These are phyloP conservation scores for Chlamydomonas eustigma DNA, from an alignment of 139 green algal genomes.

Conservation along the genomic window DNA sequence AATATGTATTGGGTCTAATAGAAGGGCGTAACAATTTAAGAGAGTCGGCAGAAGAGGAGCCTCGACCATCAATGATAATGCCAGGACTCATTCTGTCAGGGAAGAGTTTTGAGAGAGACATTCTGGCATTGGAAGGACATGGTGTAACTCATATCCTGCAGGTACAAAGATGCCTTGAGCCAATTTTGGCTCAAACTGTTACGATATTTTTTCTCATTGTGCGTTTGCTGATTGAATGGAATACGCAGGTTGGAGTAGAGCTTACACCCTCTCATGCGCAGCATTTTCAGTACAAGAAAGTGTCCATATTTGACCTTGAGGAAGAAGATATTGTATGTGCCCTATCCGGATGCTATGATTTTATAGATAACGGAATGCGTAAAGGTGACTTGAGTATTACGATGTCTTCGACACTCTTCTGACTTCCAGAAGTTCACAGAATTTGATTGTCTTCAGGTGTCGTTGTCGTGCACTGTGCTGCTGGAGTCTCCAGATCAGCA, in stretches of 20 bases:
- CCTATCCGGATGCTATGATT: not conserved
- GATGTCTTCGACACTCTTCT: too few species aligned
- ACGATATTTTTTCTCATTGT: not conserved
- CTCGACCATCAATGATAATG: not conserved
- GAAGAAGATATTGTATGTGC: not conserved
- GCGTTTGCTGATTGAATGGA: not conserved
- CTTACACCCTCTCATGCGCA: not conserved
- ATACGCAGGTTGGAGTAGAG: not conserved
- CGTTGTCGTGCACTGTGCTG: slow-evolving; percentile 39
- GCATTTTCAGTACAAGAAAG: not conserved
- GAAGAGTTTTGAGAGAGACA: not conserved
- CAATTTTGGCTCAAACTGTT: not conserved
- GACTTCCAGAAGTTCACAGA: too few species aligned
- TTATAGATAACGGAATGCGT: not conserved
- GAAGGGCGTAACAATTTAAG: too few species aligned
- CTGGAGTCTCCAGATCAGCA: slow-evolving; percentile 32
- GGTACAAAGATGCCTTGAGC: not conserved
- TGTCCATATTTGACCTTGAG: slow-evolving; percentile 7
- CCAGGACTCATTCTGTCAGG: not conserved
- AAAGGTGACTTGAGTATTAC: not conserved
- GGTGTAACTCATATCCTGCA: slow-evolving; percentile 12
- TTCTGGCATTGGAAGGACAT: not conserved
- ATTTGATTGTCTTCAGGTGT: slow-evolving; percentile 7
- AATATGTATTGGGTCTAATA: too few species aligned
- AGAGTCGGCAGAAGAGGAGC: too few species aligned